Base-by-base conservation (phyloP, 331 rosid species). In the Phaseolus coccineus region DNA sequence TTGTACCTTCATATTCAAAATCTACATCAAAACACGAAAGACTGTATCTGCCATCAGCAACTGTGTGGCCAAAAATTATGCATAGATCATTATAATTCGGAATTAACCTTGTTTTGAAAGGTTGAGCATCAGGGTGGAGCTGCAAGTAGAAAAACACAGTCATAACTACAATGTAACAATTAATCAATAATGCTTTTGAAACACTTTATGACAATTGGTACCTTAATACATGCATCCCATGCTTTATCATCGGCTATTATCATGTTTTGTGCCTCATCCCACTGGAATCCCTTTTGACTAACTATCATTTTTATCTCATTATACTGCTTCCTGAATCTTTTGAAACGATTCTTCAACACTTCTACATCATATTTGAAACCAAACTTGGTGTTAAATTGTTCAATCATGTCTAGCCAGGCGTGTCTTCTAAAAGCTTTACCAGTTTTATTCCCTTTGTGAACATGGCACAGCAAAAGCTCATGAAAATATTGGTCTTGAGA, bases 11-110 rank as follows among this genome's bases (percentile, higher is more conserved):
- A 37, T 69, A 50, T 70, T 87, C 90, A 63, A 87, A 87, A 77
- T 78, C 84, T 30, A 85, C 81, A 68, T 89, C 90, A 13, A 85
- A 87, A 78, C 89, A 89, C 28, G 93, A 87, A 87, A 89, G 89
- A 76, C 89, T 87, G 70, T 85, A 87, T 87, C 93, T 89, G 78
- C 93, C 93, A 76, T 89, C 90, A 37, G 93, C 93, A 81, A 89
- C 69, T 71, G 93, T 71, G 77, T 89, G 86, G 61, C 90, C 90
- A 83, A 78, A 89, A 66, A 89, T 81, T 78, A 81, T 85, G 87
- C 89, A 85, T 84, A 89, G 47, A 76, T 87, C 88, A 22, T 81
- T 58, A 78, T 87, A 87, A 69, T 80, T 46, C 30, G 88, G 86
- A 80, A 81, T 61, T 7, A 64, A 81, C 69, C 59, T 78, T 46